These are phyloP conservation scores for Stephania japonica DNA, from an alignment of 164 flowering plant species.

Conservation along the genomic window DNA sequence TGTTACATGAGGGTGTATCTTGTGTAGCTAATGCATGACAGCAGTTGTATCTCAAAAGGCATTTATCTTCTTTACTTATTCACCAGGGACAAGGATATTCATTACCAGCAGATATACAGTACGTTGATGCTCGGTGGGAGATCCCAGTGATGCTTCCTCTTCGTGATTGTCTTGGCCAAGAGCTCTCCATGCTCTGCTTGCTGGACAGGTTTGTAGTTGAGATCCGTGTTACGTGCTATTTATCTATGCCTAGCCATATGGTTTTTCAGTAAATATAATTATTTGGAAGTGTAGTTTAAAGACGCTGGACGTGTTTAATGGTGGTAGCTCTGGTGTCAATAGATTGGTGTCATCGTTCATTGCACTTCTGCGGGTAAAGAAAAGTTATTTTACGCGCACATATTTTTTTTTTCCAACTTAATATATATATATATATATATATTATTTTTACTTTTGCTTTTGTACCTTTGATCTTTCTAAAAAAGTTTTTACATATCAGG, in stretches of 20 bases:
- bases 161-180: conserved; percentile 77
- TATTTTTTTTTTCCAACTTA: neutral
- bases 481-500: conserved; percentile 36
- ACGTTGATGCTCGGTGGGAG: conserved; percentile 93
- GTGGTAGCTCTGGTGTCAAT: conserved; percentile 59
- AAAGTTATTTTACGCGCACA: neutral
- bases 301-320: conserved; percentile 41
- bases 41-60: neutral
- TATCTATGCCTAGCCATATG: neutral
- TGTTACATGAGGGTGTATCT: neutral
- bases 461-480: neutral
- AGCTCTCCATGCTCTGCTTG: conserved; percentile 65
- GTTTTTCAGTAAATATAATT: conserved; percentile 17
- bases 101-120: conserved; percentile 88
- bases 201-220: conserved; percentile 56
- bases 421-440: neutral
- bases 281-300: conserved; percentile 63
- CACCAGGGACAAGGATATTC: conserved; percentile 96
- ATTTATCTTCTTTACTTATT: neutral
- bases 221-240: neutral
- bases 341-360: conserved; percentile 83
- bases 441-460: too few relatives aligned
- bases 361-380: conserved; percentile 57
- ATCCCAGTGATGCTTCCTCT: conserved; percentile 86
- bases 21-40: neutral